Evolutionary conservation across 495 filamentous ascomycete genomes (phyloP).

Genomic region (Lindgomyces ingoldianus): DNA sequence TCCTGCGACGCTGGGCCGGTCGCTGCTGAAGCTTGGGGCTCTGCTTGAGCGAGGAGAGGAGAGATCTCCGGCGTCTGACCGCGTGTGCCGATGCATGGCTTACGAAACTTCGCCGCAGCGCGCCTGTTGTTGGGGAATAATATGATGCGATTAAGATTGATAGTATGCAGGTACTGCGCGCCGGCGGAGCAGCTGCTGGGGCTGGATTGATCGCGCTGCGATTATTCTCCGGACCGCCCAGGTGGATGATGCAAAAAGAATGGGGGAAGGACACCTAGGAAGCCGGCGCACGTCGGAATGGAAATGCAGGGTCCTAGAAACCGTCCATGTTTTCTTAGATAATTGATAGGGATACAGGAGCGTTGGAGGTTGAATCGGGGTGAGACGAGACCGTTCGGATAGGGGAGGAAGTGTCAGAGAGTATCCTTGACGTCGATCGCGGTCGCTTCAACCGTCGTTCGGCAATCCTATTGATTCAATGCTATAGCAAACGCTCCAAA

Average conservation of each 20-base stretch:
- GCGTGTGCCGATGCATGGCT: conserved; percentile 48
- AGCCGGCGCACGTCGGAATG: background rate
- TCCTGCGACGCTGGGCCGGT: conserved; percentile 42
- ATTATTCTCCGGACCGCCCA: background rate
- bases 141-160: background rate
- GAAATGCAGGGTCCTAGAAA: background rate
- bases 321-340: background rate
- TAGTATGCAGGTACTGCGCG: background rate
- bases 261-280: background rate
- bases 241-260: too few relatives aligned
- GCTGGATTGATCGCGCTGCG: background rate
- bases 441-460: background rate
- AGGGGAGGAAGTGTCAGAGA: background rate
- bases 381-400: background rate
- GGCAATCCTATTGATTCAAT: background rate
- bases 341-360: too few relatives aligned
- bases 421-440: background rate
- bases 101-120: background rate
- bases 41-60: conserved; percentile 38
- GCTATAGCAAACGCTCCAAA: background rate
- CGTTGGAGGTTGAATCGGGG: background rate
- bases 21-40: conserved; percentile 42
- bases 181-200: background rate
- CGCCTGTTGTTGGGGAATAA: background rate
- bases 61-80: conserved; percentile 47